phyloP scores from a whole-genome alignment of 805 yeast genomes.

The Starmera quercuum region DNA sequence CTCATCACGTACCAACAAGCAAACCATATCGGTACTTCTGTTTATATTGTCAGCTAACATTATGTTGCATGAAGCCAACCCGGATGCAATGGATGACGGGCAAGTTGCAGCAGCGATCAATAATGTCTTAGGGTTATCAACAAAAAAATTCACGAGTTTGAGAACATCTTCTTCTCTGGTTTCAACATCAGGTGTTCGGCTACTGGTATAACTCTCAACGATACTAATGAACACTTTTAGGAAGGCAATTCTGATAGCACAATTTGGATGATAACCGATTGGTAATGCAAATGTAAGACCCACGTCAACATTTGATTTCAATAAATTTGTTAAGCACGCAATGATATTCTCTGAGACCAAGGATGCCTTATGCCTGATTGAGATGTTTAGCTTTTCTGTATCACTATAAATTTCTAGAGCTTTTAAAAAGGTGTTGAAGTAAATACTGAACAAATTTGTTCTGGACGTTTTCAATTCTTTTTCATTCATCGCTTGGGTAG shows the following conservation, averaged over 20 bases:
- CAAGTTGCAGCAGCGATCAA: slow-evolving; percentile 54
- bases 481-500: slow-evolving; percentile 47
- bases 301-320: slow-evolving; percentile 67
- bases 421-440: slow-evolving; percentile 51
- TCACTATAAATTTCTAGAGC: slow-evolving; percentile 32
- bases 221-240: slow-evolving; percentile 72
- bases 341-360: slow-evolving; percentile 57
- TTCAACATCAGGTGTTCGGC: slow-evolving; percentile 15
- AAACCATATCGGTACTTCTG: slow-evolving; percentile 39
- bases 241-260: slow-evolving; percentile 60
- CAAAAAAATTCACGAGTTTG: slow-evolving; percentile 13
- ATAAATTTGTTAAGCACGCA: slow-evolving; percentile 55
- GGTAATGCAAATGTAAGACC: slow-evolving; percentile 74
- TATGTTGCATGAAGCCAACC: slow-evolving; percentile 58
- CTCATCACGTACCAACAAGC: slow-evolving; percentile 52
- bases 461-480: slow-evolving; percentile 46
- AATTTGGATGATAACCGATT: slow-evolving; percentile 66
- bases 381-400: slow-evolving; percentile 26
- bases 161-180: slow-evolving; percentile 16
- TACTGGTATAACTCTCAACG: slow-evolving; percentile 28
- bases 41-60: slow-evolving; percentile 42
- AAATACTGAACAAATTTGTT: slow-evolving; percentile 59
- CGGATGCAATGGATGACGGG: slow-evolving; percentile 62
- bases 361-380: slow-evolving; percentile 44
- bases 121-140: slow-evolving; percentile 32